Evolutionary conservation across 2,329 filamentous ascomycete genomes (phyloP).

Genomic region (Camillea tinctor): DNA sequence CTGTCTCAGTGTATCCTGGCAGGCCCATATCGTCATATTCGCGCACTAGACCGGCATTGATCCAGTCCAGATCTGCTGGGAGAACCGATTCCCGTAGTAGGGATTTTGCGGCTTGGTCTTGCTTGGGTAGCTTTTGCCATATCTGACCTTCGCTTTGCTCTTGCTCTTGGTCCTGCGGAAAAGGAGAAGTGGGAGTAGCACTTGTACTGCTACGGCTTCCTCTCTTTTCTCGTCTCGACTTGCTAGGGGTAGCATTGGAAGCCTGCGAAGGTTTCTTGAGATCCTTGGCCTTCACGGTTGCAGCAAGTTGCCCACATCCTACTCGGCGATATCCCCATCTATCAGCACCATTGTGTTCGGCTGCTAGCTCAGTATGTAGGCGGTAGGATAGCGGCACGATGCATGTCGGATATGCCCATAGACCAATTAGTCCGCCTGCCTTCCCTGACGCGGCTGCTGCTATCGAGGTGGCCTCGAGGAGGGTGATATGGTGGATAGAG

Average conservation of each 20-base stretch:
- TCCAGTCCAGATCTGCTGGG: slow-evolving; percentile 81
- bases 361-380: slow-evolving; percentile 80
- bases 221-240: slow-evolving; percentile 30
- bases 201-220: slow-evolving; percentile 8
- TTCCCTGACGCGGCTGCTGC: slow-evolving; percentile 94
- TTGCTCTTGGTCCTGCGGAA: slow-evolving; percentile 4
- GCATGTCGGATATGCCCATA: slow-evolving; percentile 86
- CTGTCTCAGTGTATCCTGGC: slow-evolving; percentile 69
- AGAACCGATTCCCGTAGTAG: slow-evolving; percentile 58
- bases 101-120: slow-evolving; percentile 47
- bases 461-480: slow-evolving; percentile 82
- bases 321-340: slow-evolving; percentile 85
- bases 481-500: slow-evolving; percentile 71
- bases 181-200: background rate
- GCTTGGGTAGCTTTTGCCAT: slow-evolving; percentile 64
- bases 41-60: slow-evolving; percentile 64
- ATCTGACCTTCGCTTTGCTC: slow-evolving; percentile 37
- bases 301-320: slow-evolving; percentile 63
- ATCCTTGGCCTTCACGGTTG: slow-evolving; percentile 32
- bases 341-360: slow-evolving; percentile 73
- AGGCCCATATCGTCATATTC: slow-evolving; percentile 80
- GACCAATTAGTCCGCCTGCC: slow-evolving; percentile 82
- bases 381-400: slow-evolving; percentile 84
- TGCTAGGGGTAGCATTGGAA: slow-evolving; percentile 26
- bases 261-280: slow-evolving; percentile 23